Evolutionary conservation across 139 green algal genomes (phyloP), one percentile per base, ranked within the genome.

Genomic region (Ettlia oleoabundans): DNA sequence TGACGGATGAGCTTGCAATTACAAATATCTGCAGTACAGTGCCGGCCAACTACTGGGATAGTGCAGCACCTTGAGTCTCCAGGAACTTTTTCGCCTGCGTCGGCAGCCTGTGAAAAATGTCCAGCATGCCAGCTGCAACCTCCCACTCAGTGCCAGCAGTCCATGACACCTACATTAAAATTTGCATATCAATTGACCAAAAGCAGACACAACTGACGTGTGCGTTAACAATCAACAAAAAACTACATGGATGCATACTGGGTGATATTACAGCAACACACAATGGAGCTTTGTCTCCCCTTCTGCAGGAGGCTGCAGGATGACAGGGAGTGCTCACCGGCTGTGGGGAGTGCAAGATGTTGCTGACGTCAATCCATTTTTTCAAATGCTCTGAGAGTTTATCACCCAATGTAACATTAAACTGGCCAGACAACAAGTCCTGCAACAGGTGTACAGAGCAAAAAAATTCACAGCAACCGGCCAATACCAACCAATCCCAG

Each of bases 51-150:
- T n/a, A n/a, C n/a, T n/a, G n/a, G n/a, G n/a, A n/a, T n/a, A n/a
- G n/a, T n/a, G n/a, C n/a, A n/a, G n/a, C n/a, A n/a, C 42, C 82
- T 24, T 94, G 85, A 2, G 91, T 93, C 83, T 98, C 93, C 72
- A 99, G 85, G 78, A 99, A 99, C 38, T 82, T 70, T 64, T 93
- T 94, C 19, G 84, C 84, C 10, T 94, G 94, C n/a, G 86, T 73
- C 6, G 97, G 97, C 63, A 99, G 91, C 76, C 96, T 92, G 84
- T 98, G 96, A 86, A 99, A 99, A 6, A 99, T 93, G 42, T 99
- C 94, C 52, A 99, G 88, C 37, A 98, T 93, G 32, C 90, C 90
- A 3, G 93, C 93, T 2, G 95, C 95, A 0, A 99, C 89, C 64
- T 93, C 88, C 28, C 91, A 85, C 86, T 98, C 97, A 58, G 98